phyloP scores from a whole-genome alignment of 2,329 filamentous ascomycete species.

The Rhinocladiella similis region DNA sequence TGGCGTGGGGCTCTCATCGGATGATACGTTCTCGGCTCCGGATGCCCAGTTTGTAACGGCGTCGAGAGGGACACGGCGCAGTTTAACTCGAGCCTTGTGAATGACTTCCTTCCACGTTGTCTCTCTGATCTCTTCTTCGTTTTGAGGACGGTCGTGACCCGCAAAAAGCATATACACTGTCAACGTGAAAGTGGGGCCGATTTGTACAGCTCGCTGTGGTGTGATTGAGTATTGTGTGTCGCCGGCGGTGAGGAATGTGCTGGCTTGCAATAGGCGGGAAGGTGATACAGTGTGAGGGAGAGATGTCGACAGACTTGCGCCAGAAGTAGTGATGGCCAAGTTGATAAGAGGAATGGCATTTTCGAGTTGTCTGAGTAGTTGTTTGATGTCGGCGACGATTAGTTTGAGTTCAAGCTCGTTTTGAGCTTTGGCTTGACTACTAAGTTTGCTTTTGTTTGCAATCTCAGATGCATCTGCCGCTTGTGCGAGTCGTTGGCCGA shows the following conservation, averaged over 20 bases:
- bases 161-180: constrained; percentile 95
- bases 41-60: constrained; percentile 38
- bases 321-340: constrained; percentile 89
- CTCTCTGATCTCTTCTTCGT: constrained; percentile 60
- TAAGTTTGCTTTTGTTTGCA: constrained; percentile 39
- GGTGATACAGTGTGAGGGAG: constrained; percentile 83
- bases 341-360: constrained; percentile 90
- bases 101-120: constrained; percentile 94
- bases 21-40: constrained; percentile 36
- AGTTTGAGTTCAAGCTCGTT: constrained; percentile 65
- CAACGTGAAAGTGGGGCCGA: constrained; percentile 81
- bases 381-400: constrained; percentile 74
- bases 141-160: constrained; percentile 65
- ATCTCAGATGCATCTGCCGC: constrained; percentile 66
- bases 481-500: constrained; percentile 73
- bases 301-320: constrained; percentile 78
- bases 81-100: constrained; percentile 83
- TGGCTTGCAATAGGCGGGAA: constrained; percentile 86
- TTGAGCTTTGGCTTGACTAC: constrained; percentile 46
- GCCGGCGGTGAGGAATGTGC: constrained; percentile 82
- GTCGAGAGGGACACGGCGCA: constrained; percentile 69
- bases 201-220: constrained; percentile 67
- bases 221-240: constrained; percentile 77
- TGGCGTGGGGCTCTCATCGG: constrained; percentile 28
- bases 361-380: constrained; percentile 76